Evolutionary conservation across 2,329 filamentous ascomycete genomes (phyloP), one percentile per base, ranked within the genome.

Genomic region (Rhexocercosporidium sp.): DNA sequence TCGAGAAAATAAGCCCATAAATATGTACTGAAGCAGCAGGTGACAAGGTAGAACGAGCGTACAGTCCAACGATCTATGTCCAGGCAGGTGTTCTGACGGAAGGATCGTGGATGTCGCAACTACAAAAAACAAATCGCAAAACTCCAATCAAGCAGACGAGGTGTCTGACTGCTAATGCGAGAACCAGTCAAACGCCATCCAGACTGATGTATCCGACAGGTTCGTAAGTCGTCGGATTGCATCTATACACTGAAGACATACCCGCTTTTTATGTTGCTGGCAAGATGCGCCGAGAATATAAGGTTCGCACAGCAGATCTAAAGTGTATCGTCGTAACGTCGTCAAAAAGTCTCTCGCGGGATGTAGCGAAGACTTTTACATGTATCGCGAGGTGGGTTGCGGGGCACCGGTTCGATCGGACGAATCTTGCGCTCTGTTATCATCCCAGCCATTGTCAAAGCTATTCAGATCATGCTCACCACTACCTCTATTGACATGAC

Each of bases 401-500:
- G 66, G 60, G 39, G 63, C 39, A 64, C 69, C 67, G 67, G 70
- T 77, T 71, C 75, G 74, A 68, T 77, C 76, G 61, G 74, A 75
- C 62, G 75, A 74, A 73, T 75, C 74, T 75, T 74, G 64, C 46
- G 62, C 66, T 66, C 60, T 70, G 71, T 76, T 75, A 75, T 75
- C 70, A 72, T 74, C 71, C 71, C 70, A 75, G 53, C 65, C 69
- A 59, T 61, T 68, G 34, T 73, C 67, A 61, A 69, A 66, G 53
- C 59, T 66, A 60, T 69, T 69, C 54, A 68, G 63, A 62, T 75
- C 74, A 73, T 72, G 69, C 84, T 78, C 88, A 74, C 72, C 74
- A 77, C 88, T 90, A 65, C 86, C 84, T 67, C 87, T 83, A 70
- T 87, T 84, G 77, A 84, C 83, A 75, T 90, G 88, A 25, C 88